Conservation (phyloP, 495 filamentous ascomycete genomes). For the Podospora fimiseda region DNA sequence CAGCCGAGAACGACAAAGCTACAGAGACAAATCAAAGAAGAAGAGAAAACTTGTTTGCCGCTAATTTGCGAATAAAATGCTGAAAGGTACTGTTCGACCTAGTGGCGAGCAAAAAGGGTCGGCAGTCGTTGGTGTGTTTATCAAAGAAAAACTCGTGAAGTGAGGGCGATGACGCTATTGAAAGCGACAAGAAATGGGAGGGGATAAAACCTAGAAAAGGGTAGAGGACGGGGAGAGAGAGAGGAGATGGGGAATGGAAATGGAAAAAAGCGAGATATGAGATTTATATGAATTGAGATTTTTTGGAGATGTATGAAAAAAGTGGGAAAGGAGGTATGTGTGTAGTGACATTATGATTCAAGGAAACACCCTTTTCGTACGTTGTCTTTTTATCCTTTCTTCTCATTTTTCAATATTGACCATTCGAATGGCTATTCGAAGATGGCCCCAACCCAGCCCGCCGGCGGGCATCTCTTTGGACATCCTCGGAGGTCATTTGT, state of each 20-base stretch:
- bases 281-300: slow-evolving; percentile 2
- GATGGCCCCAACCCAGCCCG: slow-evolving; percentile 38
- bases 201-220: neutral
- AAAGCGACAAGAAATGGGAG: neutral
- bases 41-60: neutral
- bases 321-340: slow-evolving; percentile 6
- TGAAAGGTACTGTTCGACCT: too few species aligned
- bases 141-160: too few species aligned
- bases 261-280: slow-evolving; percentile 4
- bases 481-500: slow-evolving; percentile 22
- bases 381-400: slow-evolving; percentile 4
- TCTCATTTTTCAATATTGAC: slow-evolving; percentile 15
- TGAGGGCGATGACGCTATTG: too few species aligned
- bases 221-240: neutral
- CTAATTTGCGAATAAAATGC: too few species aligned
- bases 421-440: slow-evolving; percentile 28
- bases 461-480: slow-evolving; percentile 16
- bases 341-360: slow-evolving; percentile 15
- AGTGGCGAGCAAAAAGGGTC: too few species aligned
- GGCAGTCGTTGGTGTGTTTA: too few species aligned
- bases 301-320: neutral
- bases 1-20: neutral
- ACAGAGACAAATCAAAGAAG: neutral
- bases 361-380: slow-evolving; percentile 21
- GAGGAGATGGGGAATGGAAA: neutral